Percentiles rank a stretch among this genome's conserved stretches.
Evolutionary conservation across 2,329 filamentous ascomycete species (phyloP).

Genomic region (Aspergillus spinulosporus): DNA sequence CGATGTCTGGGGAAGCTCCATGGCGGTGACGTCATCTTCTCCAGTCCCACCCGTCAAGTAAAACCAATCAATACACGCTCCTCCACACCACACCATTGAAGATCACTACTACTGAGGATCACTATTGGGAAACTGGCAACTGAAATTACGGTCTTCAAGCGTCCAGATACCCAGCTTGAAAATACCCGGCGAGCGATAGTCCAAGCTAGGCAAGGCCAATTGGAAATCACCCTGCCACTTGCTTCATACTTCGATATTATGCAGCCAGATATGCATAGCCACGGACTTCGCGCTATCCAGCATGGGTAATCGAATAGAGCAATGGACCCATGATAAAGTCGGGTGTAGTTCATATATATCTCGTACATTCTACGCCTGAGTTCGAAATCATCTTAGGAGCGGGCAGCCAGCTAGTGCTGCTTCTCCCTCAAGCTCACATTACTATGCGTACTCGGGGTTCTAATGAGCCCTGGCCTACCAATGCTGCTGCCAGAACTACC

Average conservation of each 20-base stretch:
- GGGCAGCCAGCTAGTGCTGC: not conserved
- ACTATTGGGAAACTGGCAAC: no score
- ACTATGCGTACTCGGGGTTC: not conserved
- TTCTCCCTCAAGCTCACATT: not conserved
- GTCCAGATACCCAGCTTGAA: not conserved
- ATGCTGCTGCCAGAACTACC: not conserved
- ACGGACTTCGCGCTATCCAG: not conserved
- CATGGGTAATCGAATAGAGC: not conserved
- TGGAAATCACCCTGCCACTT: not conserved
- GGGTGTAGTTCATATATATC: not conserved
- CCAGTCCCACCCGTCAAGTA: not conserved
- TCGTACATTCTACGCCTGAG: no score
- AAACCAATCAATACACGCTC: not conserved
- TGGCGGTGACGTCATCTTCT: slow-evolving; percentile 1
- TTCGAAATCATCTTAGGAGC: not conserved
- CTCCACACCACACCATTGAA: not conserved
- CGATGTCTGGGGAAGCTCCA: slow-evolving; percentile 10
- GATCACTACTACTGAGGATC: not conserved
- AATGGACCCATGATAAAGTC: not conserved
- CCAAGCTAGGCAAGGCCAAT: not conserved
- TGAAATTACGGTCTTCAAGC: not conserved
- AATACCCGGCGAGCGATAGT: not conserved
- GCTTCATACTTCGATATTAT: not conserved
- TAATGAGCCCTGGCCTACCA: not conserved
- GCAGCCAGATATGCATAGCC: not conserved